Base-by-base conservation (phyloP, 495 filamentous ascomycete genomes). In the Cercophora newfieldiana region DNA sequence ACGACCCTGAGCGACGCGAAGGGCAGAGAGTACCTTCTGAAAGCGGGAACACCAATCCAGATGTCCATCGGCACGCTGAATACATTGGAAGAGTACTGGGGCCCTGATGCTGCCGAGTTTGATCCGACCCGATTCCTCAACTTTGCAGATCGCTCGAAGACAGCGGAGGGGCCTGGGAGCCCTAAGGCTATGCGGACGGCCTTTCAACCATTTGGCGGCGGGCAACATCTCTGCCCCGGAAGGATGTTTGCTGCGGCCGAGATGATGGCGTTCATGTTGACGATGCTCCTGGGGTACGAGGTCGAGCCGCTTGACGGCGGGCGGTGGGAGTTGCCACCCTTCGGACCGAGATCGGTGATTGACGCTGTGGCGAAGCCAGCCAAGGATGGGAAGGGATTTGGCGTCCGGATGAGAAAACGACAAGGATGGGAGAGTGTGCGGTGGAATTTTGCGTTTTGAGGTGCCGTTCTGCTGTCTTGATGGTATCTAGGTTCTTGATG, bases 291-390 rank as follows among this genome's bases (percentile, higher is more conserved):
- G 2, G 65, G 57, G 10, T 70, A 55, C 37, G 65, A 70, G 21
- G 18, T 70, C 8, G 25, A 66, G 29, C 57, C 65, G 0, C 31
- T 64, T 21, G 58, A 51, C 8, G 62, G 58, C 1, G 30, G 7
- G 19, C 29, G 37, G 51, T 66, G 62, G 65, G 49, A 51, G 30
- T 16, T 65, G 50, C 68, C 68, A 1, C 6, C 6, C 3, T 59
- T 51, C 12, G 62, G 57, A 4, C 37, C 62, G 1, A 19, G 51
- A 18, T 68, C 61, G 16, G 7, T 71, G 6, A 58, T 71, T 24
- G 69, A 71, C 44, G 69, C 69, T 0, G 66, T 68, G 7, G 56
- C 69, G 10, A 70, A 68, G 62, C 69, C 65, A 0, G 63, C 65
- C 2, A 55, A 56, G 6, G 10, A 56, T 8, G 65, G 62, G 7